These are phyloP conservation scores for Xylaria sp. DNA, from an alignment of 2,329 filamentous ascomycete species.

Conservation along the genomic window DNA sequence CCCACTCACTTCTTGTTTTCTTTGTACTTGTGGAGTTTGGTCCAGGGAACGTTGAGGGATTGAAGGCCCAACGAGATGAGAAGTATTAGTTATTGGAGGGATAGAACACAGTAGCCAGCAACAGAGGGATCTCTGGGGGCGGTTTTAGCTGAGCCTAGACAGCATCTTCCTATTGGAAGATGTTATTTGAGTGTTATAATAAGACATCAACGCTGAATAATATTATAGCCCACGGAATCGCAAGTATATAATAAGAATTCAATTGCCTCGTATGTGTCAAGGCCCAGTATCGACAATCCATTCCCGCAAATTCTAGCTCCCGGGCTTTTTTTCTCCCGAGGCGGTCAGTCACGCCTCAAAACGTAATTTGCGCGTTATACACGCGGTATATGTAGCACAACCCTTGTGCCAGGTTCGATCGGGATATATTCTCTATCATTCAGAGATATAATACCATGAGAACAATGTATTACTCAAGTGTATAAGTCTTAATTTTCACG, in stretches of 20 bases:
- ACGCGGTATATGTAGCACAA: no score
- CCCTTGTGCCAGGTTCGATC: neutral
- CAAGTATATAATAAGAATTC: neutral
- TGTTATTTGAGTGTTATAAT: conserved; percentile 30
- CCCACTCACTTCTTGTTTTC: conserved; percentile 13
- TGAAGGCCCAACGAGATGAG: conserved; percentile 10
- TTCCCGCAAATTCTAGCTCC: neutral
- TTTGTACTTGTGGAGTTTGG: conserved; percentile 27
- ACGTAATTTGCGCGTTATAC: no score
- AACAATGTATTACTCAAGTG: no score
- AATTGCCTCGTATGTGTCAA: neutral
- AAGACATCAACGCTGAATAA: conserved; percentile 23
- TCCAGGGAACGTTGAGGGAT: conserved; percentile 5
- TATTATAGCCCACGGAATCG: conserved; percentile 2
- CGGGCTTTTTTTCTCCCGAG: neutral
- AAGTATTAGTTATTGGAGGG: conserved; percentile 14
- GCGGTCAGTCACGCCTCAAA: neutral
- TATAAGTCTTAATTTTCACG: no score
- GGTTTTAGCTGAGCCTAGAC: conserved; percentile 16
- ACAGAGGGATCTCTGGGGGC: conserved; percentile 16
- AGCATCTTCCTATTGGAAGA: conserved; percentile 16
- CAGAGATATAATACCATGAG: no score
- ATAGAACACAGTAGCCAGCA: neutral
- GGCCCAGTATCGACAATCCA: neutral
- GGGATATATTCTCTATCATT: no score